Evolutionary conservation across 495 filamentous ascomycete genomes (phyloP), one percentile per base, ranked within the genome.

Genomic region (Entonaema liquescens): DNA sequence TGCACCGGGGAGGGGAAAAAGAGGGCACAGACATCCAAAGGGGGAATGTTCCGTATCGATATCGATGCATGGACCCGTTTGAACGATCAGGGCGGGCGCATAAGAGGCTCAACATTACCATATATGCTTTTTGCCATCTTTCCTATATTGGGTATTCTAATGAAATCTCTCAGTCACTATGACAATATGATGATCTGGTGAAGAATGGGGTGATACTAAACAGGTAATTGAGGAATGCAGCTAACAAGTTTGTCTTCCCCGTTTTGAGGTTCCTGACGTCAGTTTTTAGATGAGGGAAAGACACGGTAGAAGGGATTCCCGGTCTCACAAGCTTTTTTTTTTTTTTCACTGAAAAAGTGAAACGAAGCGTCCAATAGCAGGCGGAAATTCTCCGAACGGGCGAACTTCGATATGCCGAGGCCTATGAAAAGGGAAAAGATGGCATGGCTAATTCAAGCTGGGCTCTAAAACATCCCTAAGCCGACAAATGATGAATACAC

Each of bases 211-310:
- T 64, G 6, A 56, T 60, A 57, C 70, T 5, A 72, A 66, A 69
- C 12, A 59, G 62, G 70, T 26, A 69, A 69, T 59, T 38, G 6
- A 54, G 25, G 21, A 62, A 35, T 65, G 65, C 65, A n/a, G 59
- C 65, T 69, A 69, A 54, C 33, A 40, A 69, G 53, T 21, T 31
- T 69, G 19, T 52, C 42, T 66, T 66, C 42, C 57, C 57, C 58
- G 7, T 66, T 73, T 62, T 35, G 50, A 62, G 35, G 35, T 73
- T 50, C 12, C 69, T 62, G 65, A 73, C 70, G 70, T 72, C 70
- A 73, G 68, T 55, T 17, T 59, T 50, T 55, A 68, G 58, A 73
- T 58, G 62, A 31, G 59, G 58, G 21, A 66, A 56, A 73, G 70
- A 73, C 70, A 73, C 52, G 61, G 65, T 19, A 23, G 2, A 17